Conservation (phyloP, 306 rosid species). For the Begonia peltatifolia region DNA sequence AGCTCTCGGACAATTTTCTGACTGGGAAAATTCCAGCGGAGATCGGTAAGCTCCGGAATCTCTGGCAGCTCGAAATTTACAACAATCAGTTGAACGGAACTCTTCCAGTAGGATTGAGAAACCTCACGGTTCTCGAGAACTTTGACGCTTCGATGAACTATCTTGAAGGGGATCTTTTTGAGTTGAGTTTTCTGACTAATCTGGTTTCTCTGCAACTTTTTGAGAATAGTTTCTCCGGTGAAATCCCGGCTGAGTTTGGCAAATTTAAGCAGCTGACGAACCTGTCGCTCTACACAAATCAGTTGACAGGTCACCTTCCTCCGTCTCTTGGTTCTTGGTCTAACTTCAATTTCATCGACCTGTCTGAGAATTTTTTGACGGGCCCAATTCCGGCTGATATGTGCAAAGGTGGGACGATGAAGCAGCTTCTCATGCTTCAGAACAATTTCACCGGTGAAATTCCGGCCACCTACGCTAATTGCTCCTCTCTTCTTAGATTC, state of each 20-base stretch:
- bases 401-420: slow-evolving; percentile 60
- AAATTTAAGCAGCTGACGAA: slow-evolving; percentile 38
- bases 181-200: slow-evolving; percentile 25
- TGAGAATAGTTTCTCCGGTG: slow-evolving; percentile 39
- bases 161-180: slow-evolving; percentile 54
- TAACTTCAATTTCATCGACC: slow-evolving; percentile 41
- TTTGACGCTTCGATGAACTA: slow-evolving; percentile 52
- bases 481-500: slow-evolving; percentile 35
- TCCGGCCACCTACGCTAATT: slow-evolving; percentile 41
- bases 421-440: slow-evolving; percentile 31
- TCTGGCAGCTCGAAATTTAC: slow-evolving; percentile 63
- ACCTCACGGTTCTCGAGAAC: slow-evolving; percentile 26
- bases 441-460: slow-evolving; percentile 73
- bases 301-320: slow-evolving; percentile 57
- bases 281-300: slow-evolving; percentile 55
- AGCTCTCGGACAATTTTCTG: slow-evolving; percentile 37
- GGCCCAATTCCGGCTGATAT: slow-evolving; percentile 78
- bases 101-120: slow-evolving; percentile 45
- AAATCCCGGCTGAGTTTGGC: slow-evolving; percentile 56
- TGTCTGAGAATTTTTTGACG: slow-evolving; percentile 48
- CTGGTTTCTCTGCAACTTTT: slow-evolving; percentile 47
- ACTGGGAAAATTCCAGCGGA: slow-evolving; percentile 58
- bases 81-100: slow-evolving; percentile 39
- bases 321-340: slow-evolving; percentile 63
- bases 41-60: slow-evolving; percentile 49